Evolutionary conservation across 371 early-diverging fungal genomes (phyloP).

Genomic region (Circinella minor): DNA sequence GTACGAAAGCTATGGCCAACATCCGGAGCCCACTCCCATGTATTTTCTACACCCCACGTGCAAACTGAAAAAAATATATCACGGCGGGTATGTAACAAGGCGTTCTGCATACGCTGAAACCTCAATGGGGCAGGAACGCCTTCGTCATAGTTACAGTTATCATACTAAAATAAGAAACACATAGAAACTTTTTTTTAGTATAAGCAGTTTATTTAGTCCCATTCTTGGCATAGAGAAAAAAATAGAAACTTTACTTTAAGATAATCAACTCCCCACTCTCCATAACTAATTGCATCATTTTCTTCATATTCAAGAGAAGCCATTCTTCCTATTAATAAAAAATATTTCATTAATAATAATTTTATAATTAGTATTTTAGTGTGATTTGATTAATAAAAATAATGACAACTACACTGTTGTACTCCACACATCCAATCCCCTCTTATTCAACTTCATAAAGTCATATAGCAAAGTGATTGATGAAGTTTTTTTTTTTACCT

Average conservation of each 20-base stretch:
- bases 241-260: slow-evolving; percentile 17
- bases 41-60: slow-evolving; percentile 45
- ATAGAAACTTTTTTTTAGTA: neutral
- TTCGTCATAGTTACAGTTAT: slow-evolving; percentile 29
- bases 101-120: slow-evolving; percentile 36
- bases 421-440: too few species aligned
- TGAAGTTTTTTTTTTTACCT: slow-evolving; percentile 3
- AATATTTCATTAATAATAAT: too few species aligned
- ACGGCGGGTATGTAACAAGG: slow-evolving; percentile 45
- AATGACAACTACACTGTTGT: too few species aligned
- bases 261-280: slow-evolving; percentile 28
- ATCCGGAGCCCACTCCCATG: slow-evolving; percentile 46
- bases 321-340: slow-evolving; percentile 12
- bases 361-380: too few species aligned
- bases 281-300: slow-evolving; percentile 26
- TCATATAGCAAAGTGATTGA: neutral
- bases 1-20: slow-evolving; percentile 47
- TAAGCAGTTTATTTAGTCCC: neutral
- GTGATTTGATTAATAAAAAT: too few species aligned
- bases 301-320: slow-evolving; percentile 24
- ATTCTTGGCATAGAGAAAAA: neutral
- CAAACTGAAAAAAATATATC: slow-evolving; percentile 48
- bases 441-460: neutral
- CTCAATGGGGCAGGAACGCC: slow-evolving; percentile 16
- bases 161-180: slow-evolving; percentile 15